These are phyloP conservation scores for Schoenoplectus tabernaemontani DNA, from an alignment of 202 grass and related monocot species.

Conservation along the genomic window DNA sequence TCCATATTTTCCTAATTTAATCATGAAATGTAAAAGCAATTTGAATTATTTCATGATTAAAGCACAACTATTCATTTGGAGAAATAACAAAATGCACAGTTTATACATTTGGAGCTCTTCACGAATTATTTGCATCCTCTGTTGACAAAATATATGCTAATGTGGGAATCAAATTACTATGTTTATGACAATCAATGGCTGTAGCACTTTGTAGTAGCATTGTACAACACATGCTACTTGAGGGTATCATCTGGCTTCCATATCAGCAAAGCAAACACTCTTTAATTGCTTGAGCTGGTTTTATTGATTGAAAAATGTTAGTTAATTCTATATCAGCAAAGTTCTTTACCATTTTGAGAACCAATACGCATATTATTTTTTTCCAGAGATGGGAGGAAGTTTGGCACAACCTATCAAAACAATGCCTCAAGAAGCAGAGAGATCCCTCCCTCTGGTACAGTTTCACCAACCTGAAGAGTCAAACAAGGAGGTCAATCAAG, in stretches of 20 bases:
- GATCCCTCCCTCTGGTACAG: slow-evolving; percentile 29
- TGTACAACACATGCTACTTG: neutral
- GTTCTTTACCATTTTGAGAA: neutral
- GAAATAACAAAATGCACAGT: neutral
- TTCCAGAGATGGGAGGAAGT: slow-evolving; percentile 20
- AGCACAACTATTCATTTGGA: neutral
- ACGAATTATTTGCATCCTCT: neutral
- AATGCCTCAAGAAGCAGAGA: slow-evolving; percentile 25
- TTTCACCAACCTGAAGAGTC: slow-evolving; percentile 23
- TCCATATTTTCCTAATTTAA: neutral
- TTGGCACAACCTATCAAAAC: slow-evolving; percentile 7
- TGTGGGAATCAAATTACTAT: neutral
- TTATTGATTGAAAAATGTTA: neutral
- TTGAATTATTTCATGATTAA: neutral
- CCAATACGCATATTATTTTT: neutral
- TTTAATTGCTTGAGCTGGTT: neutral
- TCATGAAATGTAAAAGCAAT: neutral
- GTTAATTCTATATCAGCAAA: neutral
- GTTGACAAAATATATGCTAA: neutral
- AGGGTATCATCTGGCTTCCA: neutral
- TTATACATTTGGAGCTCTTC: neutral
- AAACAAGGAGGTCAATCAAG: slow-evolving; percentile 26
- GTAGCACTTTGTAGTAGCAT: neutral
- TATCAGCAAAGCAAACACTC: neutral
- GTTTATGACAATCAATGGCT: neutral